Evolutionary conservation across 208 protist genomes (phyloP), one percentile per base, ranked within the genome.

Genomic region (Sergeia podlipaevii): DNA sequence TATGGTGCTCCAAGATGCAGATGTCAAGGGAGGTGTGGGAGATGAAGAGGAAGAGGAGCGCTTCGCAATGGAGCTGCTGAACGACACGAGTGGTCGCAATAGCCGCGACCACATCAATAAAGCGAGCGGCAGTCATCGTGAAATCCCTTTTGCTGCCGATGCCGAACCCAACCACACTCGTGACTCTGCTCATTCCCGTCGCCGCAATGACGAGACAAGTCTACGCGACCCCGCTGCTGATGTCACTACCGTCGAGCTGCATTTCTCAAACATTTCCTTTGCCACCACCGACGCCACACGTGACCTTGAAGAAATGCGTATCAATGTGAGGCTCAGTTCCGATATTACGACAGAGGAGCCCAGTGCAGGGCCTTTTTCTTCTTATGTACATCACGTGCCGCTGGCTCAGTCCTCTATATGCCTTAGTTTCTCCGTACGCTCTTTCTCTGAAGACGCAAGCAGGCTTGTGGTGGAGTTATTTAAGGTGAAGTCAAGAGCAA

Each of bases 341-440:
- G 86, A 94, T 60, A 81, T 94, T 21, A 80, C 80, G 1, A 94
- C 82, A 1, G 74, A 74, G 21, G 70, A 83, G 20, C 86, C 86
- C 4, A 60, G 55, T 6, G 56, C 74, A 0, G 86, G 80, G 3
- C 77, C 82, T 3, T 89, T 89, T 45, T 94, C 86, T 7, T 89
- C 82, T 3, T 94, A 80, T 69, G 76, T 94, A 7, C 86, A 94
- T 46, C 69, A 66, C n/a, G 68, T 94, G 17, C 86, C 86, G 1
- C 52, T 94, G 8, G 29, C 70, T 38, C 80, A 83, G 56, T 45
- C 62, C 3, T 41, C 51, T 13, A 94, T 94, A 20, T 72, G 80
- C 47, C 74, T 94, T 17, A 70, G 70, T 10, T 89, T 94, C 50
- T 52, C 59, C 38, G 74, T 94, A 18, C 70, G 75, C 30, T 47